Evolutionary conservation across 352 stramenopile genomes (phyloP), one percentile per base, ranked within the genome.

Genomic region (Globisporangium orthogonon): DNA sequence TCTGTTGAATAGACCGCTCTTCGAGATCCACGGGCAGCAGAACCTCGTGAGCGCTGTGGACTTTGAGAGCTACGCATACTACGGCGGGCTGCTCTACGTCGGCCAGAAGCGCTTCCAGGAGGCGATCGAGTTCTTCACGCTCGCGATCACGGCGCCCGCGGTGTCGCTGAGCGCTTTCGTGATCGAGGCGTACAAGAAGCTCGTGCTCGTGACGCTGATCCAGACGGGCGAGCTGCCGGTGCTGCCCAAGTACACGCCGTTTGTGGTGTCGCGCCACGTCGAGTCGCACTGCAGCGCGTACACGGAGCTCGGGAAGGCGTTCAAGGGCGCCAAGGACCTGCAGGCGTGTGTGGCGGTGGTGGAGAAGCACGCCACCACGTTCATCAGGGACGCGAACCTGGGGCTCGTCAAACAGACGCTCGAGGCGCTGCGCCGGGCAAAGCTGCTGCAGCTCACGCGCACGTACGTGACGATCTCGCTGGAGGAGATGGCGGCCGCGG

Each of bases 11-110:
- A 92, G 83, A 33, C 74, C 76, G 45, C 58, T 93, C 28, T 73
- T 88, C 65, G 83, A 93, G 62, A 70, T 91, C 45, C 80, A 92
- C 50, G 52, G 73, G 18, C 73, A 88, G 61, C 54, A 67, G 41
- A 69, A 83, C 56, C 55, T 85, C 0, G 63, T 91, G 46, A 74
- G 43, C 10, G 50, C 64, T 17, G 77, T 89, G 18, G 79, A 94
- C 64, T 86, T 93, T 54, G 61, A 93, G 51, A 66, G 78, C 51
- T 95, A 95, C 59, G 78, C 79, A 50, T 95, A 93, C 71, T 94
- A 94, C 57, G 84, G 80, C 46, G 86, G 82, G 13, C 50, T 91
- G 45, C 54, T 94, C 18, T 85, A 79, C 53, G 57, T 90, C 13
- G 84, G 86, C 1, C 65, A 90, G 63, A 94, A 93, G 67, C 73